phyloP scores from a whole-genome alignment of 441 rosid genomes.

The Melianthus villosus region DNA sequence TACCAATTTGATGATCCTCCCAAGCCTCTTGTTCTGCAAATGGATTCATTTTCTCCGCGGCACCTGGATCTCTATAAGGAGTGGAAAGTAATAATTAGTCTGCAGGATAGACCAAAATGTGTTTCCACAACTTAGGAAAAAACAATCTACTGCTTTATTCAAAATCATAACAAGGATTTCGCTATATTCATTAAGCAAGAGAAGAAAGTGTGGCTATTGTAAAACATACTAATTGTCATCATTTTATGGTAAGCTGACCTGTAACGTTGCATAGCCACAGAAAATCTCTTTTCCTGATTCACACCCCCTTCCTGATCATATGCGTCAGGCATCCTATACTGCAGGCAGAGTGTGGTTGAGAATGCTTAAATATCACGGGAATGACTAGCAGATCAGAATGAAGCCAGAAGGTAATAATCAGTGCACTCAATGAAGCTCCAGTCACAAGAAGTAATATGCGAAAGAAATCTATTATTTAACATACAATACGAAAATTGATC shows the following conservation, averaged over 20 bases:
- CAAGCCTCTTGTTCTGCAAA: constrained; percentile 98
- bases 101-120: neutral
- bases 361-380: constrained; percentile 4
- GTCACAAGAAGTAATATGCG: too few relatives aligned
- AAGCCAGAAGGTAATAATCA: too few relatives aligned
- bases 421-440: too few relatives aligned
- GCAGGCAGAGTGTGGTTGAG: constrained; percentile 17
- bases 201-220: too few relatives aligned
- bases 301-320: constrained; percentile 80
- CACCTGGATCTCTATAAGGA: constrained; percentile 36
- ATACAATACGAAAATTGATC: too few relatives aligned
- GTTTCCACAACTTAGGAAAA: constrained; percentile 8
- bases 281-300: constrained; percentile 80
- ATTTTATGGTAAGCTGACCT: constrained; percentile 52
- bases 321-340: constrained; percentile 93
- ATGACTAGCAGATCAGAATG: too few relatives aligned
- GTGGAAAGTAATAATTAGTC: constrained; percentile 5
- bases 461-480: too few relatives aligned
- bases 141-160: too few relatives aligned
- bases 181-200: too few relatives aligned
- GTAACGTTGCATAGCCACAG: constrained; percentile 82
- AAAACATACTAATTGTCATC: too few relatives aligned
- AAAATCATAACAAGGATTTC: too few relatives aligned
- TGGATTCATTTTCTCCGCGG: constrained; percentile 83
- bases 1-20: constrained; percentile 98